Percentiles rank a stretch among this genome's conserved stretches.
Conservation (phyloP, 257 asterid genomes). For the Scutellaria minor region DNA sequence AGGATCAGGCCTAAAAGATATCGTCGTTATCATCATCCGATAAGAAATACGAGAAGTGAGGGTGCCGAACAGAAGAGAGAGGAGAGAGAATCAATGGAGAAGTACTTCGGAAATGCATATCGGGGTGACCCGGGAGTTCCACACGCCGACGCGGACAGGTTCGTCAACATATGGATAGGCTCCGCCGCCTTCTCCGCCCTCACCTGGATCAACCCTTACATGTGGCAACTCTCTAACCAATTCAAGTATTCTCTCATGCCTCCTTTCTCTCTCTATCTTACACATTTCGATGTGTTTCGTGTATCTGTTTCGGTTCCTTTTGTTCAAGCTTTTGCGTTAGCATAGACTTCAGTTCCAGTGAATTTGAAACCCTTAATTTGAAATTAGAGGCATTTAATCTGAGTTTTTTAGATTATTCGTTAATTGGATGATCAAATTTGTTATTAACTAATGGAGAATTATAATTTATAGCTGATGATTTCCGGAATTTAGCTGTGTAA, state of each 20-base stretch:
- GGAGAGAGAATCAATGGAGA: slow-evolving; percentile 60
- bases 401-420: background rate
- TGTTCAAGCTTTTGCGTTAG: background rate
- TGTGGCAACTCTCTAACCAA: slow-evolving; percentile 83
- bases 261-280: background rate
- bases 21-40: slow-evolving; percentile 22
- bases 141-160: slow-evolving; percentile 67
- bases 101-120: slow-evolving; percentile 89
- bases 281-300: background rate
- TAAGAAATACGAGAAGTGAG: slow-evolving; percentile 25
- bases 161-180: slow-evolving; percentile 77
- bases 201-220: slow-evolving; percentile 75
- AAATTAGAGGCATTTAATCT: background rate
- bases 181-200: slow-evolving; percentile 74
- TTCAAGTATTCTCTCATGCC: slow-evolving; percentile 57
- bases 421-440: background rate
- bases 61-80: background rate
- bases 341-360: background rate
- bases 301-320: background rate
- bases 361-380: background rate
- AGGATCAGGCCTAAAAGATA: background rate
- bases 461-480: slow-evolving; percentile 9
- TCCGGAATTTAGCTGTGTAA: slow-evolving; percentile 3
- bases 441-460: background rate
- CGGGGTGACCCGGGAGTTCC: slow-evolving; percentile 98